Conservation (phyloP, 352 stramenopile genomes). For the Phytopythium chamaehyphon region DNA sequence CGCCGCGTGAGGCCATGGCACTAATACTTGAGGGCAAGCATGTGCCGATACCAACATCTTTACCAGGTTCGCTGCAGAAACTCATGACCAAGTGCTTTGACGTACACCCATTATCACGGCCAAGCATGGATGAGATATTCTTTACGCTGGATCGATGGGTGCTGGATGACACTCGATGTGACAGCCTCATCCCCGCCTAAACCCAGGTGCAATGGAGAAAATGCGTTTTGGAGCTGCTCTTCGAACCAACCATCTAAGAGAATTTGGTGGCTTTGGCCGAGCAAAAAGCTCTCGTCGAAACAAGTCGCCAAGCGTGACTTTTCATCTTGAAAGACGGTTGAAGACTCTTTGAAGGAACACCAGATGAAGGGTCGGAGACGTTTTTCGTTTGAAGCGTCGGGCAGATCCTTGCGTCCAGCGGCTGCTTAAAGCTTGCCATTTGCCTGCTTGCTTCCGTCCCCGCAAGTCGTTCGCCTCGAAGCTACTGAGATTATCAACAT, state of each 20-base stretch:
- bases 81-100: conserved; percentile 67
- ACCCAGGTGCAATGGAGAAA: too few species aligned
- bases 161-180: conserved; percentile 35
- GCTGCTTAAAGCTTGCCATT: too few species aligned
- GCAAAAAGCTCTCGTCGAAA: too few species aligned
- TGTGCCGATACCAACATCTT: conserved; percentile 39
- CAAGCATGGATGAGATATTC: conserved; percentile 72
- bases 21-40: conserved; percentile 64
- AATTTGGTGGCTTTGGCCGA: too few species aligned
- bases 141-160: conserved; percentile 56
- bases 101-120: conserved; percentile 40
- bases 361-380: conserved; percentile 4
- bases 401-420: not conserved
- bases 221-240: too few species aligned
- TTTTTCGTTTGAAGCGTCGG: conserved; percentile 1
- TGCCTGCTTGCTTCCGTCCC: conserved; percentile 1
- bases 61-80: conserved; percentile 36
- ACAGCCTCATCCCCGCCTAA: not conserved
- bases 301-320: too few species aligned
- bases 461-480: not conserved
- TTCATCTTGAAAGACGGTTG: too few species aligned
- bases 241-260: too few species aligned
- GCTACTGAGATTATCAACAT: not conserved
- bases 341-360: too few species aligned
- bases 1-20: conserved; percentile 47